These are phyloP conservation scores for Colletotrichum sp. DNA, from an alignment of 2,329 filamentous ascomycete species.

Conservation along the genomic window DNA sequence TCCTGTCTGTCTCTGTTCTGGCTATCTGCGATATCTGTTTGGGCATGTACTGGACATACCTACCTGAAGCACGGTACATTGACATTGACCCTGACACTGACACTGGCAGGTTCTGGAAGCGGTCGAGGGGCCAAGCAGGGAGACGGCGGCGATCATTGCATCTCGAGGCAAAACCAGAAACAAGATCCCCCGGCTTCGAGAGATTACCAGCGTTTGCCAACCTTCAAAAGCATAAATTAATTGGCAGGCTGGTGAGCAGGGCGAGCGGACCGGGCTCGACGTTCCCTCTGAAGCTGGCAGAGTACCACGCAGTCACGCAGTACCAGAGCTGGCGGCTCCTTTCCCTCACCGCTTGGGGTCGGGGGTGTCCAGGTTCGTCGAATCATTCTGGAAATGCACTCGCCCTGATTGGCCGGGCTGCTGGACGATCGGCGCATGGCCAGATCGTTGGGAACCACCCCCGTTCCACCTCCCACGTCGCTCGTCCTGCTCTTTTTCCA, in stretches of 20 bases:
- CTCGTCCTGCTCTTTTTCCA: not conserved
- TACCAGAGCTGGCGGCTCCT: not conserved
- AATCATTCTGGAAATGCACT: conserved; percentile 2
- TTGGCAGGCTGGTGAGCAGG: not conserved
- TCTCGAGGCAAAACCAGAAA: not conserved
- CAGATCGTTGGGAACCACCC: conserved; percentile 19
- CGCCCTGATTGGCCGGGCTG: conserved; percentile 2
- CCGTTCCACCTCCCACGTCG: not conserved
- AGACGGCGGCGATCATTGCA: not conserved
- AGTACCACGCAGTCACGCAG: not conserved
- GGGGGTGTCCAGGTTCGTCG: not conserved
- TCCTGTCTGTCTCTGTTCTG: not conserved
- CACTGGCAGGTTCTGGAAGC: not conserved
- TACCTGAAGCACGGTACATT: not conserved
- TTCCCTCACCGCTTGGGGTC: conserved; percentile 18
- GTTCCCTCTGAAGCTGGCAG: not conserved
- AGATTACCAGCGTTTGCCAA: not conserved
- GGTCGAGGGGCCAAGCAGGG: not conserved
- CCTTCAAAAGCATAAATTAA: not conserved
- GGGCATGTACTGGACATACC: not conserved
- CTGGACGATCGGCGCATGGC: conserved; percentile 9
- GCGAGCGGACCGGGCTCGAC: not conserved
- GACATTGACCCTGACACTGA: not conserved
- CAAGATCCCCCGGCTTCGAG: not conserved
- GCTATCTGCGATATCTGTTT: not conserved